Evolutionary conservation across 2,329 filamentous ascomycete species (phyloP).

Genomic region (Alternaria atra): DNA sequence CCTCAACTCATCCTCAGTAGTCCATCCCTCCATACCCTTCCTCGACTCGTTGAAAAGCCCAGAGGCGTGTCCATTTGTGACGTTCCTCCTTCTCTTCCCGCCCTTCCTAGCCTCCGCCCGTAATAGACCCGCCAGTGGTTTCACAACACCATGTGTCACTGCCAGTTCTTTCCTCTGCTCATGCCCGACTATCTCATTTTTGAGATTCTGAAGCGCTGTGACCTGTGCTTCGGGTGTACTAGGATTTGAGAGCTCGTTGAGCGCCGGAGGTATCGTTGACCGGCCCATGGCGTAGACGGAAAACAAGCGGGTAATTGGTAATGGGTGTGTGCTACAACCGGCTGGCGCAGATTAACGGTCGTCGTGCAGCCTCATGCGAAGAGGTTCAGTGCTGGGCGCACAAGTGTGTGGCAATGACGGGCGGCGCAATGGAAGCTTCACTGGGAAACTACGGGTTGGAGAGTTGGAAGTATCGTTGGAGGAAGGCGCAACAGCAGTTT

Average conservation of each 20-base stretch:
- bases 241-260: conserved; percentile 52
- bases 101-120: conserved; percentile 54
- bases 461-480: conserved; percentile 19
- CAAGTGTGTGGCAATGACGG: conserved; percentile 10
- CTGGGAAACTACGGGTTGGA: conserved; percentile 6
- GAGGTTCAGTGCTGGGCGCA: conserved; percentile 9
- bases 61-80: conserved; percentile 30
- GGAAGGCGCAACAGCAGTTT: conserved; percentile 20
- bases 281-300: conserved; percentile 43
- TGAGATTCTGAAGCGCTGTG: conserved; percentile 74
- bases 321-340: conserved; percentile 19
- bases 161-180: conserved; percentile 84
- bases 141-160: conserved; percentile 74
- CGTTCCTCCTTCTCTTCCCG: conserved; percentile 61
- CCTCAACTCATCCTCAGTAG: conserved; percentile 72
- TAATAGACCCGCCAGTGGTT: conserved; percentile 66
- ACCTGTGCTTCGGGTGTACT: conserved; percentile 52
- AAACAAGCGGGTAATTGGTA: conserved; percentile 13
- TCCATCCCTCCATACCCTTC: conserved; percentile 50
- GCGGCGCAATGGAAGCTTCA: conserved; percentile 8
- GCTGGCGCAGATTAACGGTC: conserved; percentile 13
- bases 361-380: conserved; percentile 15
- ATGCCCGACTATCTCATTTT: conserved; percentile 91
- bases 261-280: conserved; percentile 46
- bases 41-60: conserved; percentile 16